Conservation (phyloP, 345 rosid genomes). For the Reutealis trisperma region DNA sequence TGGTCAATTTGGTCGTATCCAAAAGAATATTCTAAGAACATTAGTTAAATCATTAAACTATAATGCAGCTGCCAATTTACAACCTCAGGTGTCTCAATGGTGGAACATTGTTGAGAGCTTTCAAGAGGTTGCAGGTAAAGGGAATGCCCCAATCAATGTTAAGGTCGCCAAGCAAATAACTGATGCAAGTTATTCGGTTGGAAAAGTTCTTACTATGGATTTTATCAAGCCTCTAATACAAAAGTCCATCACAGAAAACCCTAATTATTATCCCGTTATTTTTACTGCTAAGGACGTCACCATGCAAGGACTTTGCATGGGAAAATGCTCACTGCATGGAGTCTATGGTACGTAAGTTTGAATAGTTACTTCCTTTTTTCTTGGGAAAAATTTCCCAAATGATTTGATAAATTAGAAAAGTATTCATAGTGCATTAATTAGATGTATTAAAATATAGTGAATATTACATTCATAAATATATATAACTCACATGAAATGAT, state of each 20-base stretch:
- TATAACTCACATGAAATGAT: too few relatives aligned
- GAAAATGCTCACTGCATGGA: constrained; percentile 49
- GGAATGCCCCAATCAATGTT: constrained; percentile 27
- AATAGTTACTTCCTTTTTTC: too few relatives aligned
- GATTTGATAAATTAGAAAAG: too few relatives aligned
- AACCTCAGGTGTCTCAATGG: constrained; percentile 39
- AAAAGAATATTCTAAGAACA: constrained; percentile 24
- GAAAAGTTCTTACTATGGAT: constrained; percentile 44
- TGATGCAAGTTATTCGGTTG: constrained; percentile 39
- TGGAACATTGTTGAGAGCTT: constrained; percentile 49
- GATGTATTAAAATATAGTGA: too few relatives aligned
- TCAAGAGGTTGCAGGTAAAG: constrained; percentile 24
- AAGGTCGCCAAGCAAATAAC: constrained; percentile 36
- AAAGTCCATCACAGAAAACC: constrained; percentile 29
- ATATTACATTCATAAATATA: too few relatives aligned
- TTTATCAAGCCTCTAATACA: constrained; percentile 29
- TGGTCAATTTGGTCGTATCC: constrained; percentile 31
- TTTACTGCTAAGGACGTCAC: constrained; percentile 46
- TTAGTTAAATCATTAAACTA: constrained; percentile 31
- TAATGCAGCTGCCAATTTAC: constrained; percentile 6
- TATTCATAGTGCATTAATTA: too few relatives aligned
- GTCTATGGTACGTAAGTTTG: constrained; percentile 19
- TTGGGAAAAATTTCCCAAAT: too few relatives aligned
- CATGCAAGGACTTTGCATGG: constrained; percentile 49
- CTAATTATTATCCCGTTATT: constrained; percentile 42